phyloP scores from a whole-genome alignment of 1,284 basidiomycete species.

The Quambalaria eucalypti region DNA sequence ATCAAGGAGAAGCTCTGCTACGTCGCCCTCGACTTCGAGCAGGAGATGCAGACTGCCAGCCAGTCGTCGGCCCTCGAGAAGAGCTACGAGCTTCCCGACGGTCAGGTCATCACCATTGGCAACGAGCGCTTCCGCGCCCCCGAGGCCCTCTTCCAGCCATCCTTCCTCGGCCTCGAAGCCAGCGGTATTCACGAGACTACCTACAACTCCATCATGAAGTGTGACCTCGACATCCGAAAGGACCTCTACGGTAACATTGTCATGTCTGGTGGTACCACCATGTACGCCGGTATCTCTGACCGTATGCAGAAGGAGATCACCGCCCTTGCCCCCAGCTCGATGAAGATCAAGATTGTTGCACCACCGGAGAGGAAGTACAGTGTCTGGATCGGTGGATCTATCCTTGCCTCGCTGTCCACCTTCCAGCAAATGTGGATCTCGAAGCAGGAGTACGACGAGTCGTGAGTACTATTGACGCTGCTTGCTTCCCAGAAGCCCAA shows the following conservation, averaged over 20 bases:
- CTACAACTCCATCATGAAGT: constrained; percentile 75
- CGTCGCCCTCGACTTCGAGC: constrained; percentile 91
- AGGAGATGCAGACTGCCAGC: constrained; percentile 85
- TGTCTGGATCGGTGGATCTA: constrained; percentile 98
- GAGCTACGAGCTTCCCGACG: constrained; percentile 91
- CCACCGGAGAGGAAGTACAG: constrained; percentile 52
- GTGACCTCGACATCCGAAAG: constrained; percentile 59
- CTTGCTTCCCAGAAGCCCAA: too few species aligned
- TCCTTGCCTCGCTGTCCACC: constrained; percentile 85
- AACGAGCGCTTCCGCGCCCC: constrained; percentile 97
- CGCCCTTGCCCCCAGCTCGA: constrained; percentile 63
- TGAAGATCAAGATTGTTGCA: constrained; percentile 65
- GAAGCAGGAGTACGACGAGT: constrained; percentile 58
- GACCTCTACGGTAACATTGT: constrained; percentile 90
- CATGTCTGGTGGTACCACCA: constrained; percentile 89
- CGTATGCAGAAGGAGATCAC: constrained; percentile 98
- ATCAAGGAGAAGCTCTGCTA: constrained; percentile 99
- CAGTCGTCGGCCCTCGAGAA: constrained; percentile 87
- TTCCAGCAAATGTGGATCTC: constrained; percentile 90
- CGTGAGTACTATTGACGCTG: too few species aligned
- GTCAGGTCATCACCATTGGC: constrained; percentile 91
- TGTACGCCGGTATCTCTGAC: constrained; percentile 94
- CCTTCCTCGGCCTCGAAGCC: constrained; percentile 83
- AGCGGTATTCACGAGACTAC: constrained; percentile 92
- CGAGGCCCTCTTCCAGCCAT: constrained; percentile 93